Evolutionary conservation across 768 basidiomycete species (phyloP).

Genomic region (Tephrocybe sp.): DNA sequence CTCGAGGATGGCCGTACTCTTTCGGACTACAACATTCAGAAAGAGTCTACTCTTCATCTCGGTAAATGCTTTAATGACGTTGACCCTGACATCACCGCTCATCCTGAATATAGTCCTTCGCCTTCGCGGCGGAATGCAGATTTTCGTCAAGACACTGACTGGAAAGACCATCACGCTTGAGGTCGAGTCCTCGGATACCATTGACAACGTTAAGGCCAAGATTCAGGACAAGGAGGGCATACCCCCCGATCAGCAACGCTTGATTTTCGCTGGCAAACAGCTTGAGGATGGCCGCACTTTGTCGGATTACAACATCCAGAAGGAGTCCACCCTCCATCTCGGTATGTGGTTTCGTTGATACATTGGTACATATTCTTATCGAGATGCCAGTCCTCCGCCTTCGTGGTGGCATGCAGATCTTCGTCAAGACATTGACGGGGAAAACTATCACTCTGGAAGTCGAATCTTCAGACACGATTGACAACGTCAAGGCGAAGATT

Average conservation of each 20-base stretch:
- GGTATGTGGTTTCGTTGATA: conserved; percentile 9
- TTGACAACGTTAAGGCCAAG: conserved; percentile 22
- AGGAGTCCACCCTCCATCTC: conserved; percentile 64
- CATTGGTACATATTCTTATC: background rate
- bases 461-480: conserved; percentile 20
- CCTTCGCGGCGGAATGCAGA: conserved; percentile 37
- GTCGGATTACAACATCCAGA: conserved; percentile 38
- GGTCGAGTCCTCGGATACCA: conserved; percentile 21
- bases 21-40: conserved; percentile 21
- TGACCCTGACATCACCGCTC: background rate
- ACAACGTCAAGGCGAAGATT: conserved; percentile 20
- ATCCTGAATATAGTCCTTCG: conserved; percentile 21
- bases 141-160: conserved; percentile 49
- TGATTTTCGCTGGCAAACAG: conserved; percentile 29
- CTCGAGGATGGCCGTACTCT: conserved; percentile 20
- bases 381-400: conserved; percentile 25
- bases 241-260: conserved; percentile 20
- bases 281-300: conserved; percentile 35
- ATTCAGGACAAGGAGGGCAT: conserved; percentile 23
- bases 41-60: conserved; percentile 26
- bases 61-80: conserved; percentile 13
- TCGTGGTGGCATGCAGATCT: conserved; percentile 29
- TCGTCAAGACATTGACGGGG: conserved; percentile 20
- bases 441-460: conserved; percentile 22
- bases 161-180: conserved; percentile 51